Percentiles rank a stretch among this genome's conserved stretches.
Evolutionary conservation across 2,329 filamentous ascomycete species (phyloP).

Genomic region (Cladophialophora exuberans): DNA sequence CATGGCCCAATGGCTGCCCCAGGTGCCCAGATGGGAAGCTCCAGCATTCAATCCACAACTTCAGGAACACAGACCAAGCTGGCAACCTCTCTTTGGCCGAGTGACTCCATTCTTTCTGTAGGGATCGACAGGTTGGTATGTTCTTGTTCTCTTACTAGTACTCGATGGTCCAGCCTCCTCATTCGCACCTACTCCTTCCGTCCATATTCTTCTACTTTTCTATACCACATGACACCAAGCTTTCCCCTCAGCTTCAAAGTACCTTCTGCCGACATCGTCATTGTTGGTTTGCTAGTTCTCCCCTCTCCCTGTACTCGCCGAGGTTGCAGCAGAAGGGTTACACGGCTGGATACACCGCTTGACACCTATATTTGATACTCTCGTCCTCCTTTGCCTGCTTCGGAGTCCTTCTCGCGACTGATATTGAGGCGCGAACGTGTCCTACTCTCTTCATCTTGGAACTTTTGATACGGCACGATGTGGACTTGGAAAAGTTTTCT

Average conservation of each 20-base stretch:
- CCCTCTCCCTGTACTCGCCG: neutral
- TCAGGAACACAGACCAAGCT: constrained; percentile 1
- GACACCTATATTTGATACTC: constrained; percentile 1
- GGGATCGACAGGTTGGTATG: too few relatives aligned
- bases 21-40: too few relatives aligned
- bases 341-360: constrained; percentile 2
- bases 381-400: neutral
- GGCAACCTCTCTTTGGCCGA: neutral
- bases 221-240: constrained; percentile 13
- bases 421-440: neutral
- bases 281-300: constrained; percentile 1
- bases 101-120: constrained; percentile 1
- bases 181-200: neutral
- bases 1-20: neutral
- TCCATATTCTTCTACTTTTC: neutral
- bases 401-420: neutral
- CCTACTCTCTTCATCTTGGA: neutral
- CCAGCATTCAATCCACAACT: constrained; percentile 7
- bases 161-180: too few relatives aligned
- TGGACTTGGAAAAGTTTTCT: constrained; percentile 20
- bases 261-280: constrained; percentile 1
- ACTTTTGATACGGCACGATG: constrained; percentile 9
- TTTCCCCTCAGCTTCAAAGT: constrained; percentile 4
- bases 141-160: neutral
- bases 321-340: neutral